phyloP scores from a whole-genome alignment of 495 filamentous ascomycete genomes.

The Penicillium goetzii region DNA sequence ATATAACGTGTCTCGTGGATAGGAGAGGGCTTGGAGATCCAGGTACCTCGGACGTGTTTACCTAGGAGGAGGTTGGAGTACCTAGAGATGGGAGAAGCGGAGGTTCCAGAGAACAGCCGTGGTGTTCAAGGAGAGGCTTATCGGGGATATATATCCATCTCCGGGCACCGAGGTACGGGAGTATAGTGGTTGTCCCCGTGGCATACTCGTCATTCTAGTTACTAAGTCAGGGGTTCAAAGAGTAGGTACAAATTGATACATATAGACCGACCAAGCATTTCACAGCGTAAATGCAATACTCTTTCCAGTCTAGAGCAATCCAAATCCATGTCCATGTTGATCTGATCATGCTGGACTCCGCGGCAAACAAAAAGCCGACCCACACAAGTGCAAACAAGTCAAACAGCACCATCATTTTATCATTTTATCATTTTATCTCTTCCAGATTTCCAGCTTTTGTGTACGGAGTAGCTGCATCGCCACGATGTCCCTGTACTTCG shows the following conservation, averaged over 20 bases:
- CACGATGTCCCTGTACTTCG: slow-evolving; percentile 92
- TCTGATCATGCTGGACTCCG: neutral
- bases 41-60: no score
- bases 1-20: neutral
- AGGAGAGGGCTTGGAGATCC: no score
- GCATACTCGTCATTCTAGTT: no score
- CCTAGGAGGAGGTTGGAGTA: no score
- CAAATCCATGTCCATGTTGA: neutral
- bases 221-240: no score
- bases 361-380: neutral
- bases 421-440: neutral
- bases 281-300: no score
- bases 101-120: no score
- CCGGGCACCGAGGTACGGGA: neutral
- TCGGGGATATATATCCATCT: neutral
- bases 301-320: no score
- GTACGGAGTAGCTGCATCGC: neutral
- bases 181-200: no score
- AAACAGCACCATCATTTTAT: slow-evolving; percentile 1
- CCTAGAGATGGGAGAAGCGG: no score
- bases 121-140: neutral
- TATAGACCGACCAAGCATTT: no score
- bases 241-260: no score
- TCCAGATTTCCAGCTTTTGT: neutral
- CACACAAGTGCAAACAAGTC: neutral